Evolutionary conservation across 345 rosid species (phyloP), one percentile per base, ranked within the genome.

Genomic region (Moricandia arvensis): DNA sequence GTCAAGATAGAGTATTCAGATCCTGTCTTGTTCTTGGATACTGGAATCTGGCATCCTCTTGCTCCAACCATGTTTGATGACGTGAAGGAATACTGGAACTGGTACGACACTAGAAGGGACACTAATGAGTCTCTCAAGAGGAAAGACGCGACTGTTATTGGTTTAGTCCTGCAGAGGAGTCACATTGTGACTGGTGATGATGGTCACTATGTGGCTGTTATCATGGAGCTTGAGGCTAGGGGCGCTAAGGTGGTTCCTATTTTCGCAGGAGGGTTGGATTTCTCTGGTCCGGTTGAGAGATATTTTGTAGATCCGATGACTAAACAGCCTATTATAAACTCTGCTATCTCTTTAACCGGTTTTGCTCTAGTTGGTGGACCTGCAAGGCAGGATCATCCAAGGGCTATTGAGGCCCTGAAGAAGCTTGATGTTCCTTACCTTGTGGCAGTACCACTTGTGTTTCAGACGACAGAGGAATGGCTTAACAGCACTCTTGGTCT

Each of bases 331-430:
- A 86, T 88, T 63, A 81, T 95, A 57, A 83, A 95, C 81, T 88
- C 97, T 4, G 96, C 70, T 43, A 71, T 95, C 15, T 92, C 97
- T 2, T 81, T 95, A 72, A 95, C 99, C n/a, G 97, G 99, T 6
- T 95, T 95, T 72, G 99, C 99, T 51, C 91, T 95, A 33, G 99
- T 95, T 43, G 99, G 99, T 38, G 99, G 99, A 49, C 99, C 99
- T 3, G 97, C 99, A 16, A 90, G 97, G 89, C 97, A 95, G 82
- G 99, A 95, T 62, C 99, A 95, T 79, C 97, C 96, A 0, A 87
- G 97, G 84, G 99, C 99, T 30, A 73, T 95, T 15, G 93, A 95
- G 85, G 99, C 94, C 6, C 60, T 95, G 82, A 89, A 12, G 74
- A 95, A 92, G 90, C 97, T 92, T 2, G 89, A 95, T 63, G 97